Evolutionary conservation across 805 yeast genomes (phyloP), one percentile per base, ranked within the genome.

Genomic region (Zygoascus tannicola): DNA sequence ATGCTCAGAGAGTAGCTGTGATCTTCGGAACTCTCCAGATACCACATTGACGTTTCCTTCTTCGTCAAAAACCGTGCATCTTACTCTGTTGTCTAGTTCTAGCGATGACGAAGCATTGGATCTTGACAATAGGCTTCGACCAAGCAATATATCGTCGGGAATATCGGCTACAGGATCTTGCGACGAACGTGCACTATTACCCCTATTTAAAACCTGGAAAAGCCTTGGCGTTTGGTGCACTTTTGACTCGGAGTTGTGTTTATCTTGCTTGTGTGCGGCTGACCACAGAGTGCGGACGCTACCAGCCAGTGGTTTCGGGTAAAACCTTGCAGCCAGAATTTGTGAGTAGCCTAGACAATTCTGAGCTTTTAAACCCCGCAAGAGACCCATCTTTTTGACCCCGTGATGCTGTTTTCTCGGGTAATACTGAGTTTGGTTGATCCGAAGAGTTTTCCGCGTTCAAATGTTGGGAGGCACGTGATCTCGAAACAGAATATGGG

Each of bases 11-110:
- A 90, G 69, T 47, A 90, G 74, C 43, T 78, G 80, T 41, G 82
- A 72, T 56, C 85, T 76, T 49, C 85, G 85, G 60, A 81, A 78
- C 55, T 79, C 83, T 37, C 78, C 73, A 1, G 90, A 80, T 2
- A 82, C 80, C 0, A 82, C 78, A 1, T 73, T 69, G 20, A 85
- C 78, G 35, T 77, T 72, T 0, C 97, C 97, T 2, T 68, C 59
- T 2, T 56, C 50, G 55, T 88, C 87, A 50, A 92, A 79, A 0
- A 85, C 75, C 1, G 97, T 90, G 54, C 97, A 90, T 26, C 87
- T 69, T 18, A 87, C 40, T 15, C 40, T 32, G 20, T 37, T 37
- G 15, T 37, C 40, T 4, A 37, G 16, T 18, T 26, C 40, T 14
- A 14, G 10, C 3, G 38, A 19, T 15, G 5, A 4, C 22, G 38